A percentile compares a stretch with the other conserved stretches of the same genome.
Conservation (phyloP, 805 yeast species). For the Myxozyma vanderwaltii region DNA sequence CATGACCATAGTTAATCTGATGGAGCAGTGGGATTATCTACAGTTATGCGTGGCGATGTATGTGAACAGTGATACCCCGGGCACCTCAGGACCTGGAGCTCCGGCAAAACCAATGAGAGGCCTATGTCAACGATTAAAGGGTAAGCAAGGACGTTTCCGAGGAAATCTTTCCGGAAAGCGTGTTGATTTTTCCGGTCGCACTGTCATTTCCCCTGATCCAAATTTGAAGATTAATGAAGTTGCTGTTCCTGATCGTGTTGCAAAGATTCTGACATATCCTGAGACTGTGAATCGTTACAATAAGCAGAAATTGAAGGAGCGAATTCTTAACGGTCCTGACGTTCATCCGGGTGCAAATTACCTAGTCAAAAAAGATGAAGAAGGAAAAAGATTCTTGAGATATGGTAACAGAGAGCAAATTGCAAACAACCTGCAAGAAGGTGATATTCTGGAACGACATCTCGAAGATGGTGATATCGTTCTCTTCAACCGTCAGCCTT, state of each 20-base stretch:
- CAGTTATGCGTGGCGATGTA: slow-evolving; percentile 97
- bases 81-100: slow-evolving; percentile 52
- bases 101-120: slow-evolving; percentile 79
- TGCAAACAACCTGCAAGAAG: slow-evolving; percentile 75
- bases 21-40: slow-evolving; percentile 99
- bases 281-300: slow-evolving; percentile 92
- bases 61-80: slow-evolving; percentile 93
- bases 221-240: slow-evolving; percentile 93
- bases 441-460: slow-evolving; percentile 96
- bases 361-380: slow-evolving; percentile 73
- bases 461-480: slow-evolving; percentile 97
- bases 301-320: slow-evolving; percentile 68
- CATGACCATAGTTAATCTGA: slow-evolving; percentile 83
- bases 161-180: slow-evolving; percentile 98
- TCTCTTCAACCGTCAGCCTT: slow-evolving; percentile 95
- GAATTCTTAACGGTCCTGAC: slow-evolving; percentile 82
- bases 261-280: slow-evolving; percentile 93
- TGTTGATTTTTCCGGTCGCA: slow-evolving; percentile 97
- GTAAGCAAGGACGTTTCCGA: slow-evolving; percentile 98
- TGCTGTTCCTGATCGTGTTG: slow-evolving; percentile 97
- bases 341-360: slow-evolving; percentile 97
- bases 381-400: slow-evolving; percentile 81
- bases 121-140: slow-evolving; percentile 94
- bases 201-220: slow-evolving; percentile 98
- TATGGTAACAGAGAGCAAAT: slow-evolving; percentile 82